Conservation (phyloP, 371 early-diverging fungal genomes). For the Chytridium lagenaria region DNA sequence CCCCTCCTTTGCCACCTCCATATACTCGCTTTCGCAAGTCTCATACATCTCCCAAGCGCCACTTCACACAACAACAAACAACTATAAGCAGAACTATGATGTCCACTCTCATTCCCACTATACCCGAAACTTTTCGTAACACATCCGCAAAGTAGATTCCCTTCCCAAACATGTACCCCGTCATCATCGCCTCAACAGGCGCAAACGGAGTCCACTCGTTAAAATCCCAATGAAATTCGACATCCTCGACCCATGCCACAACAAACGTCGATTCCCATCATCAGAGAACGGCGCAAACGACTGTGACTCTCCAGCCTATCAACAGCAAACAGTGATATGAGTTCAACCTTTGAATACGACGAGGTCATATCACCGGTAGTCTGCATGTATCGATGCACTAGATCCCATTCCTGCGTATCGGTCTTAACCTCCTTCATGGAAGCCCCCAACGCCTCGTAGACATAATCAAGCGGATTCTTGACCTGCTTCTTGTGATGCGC, state of each 20-base stretch:
- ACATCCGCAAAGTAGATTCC: conserved; percentile 67
- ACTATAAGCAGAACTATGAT: conserved; percentile 27
- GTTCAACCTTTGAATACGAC: conserved; percentile 48
- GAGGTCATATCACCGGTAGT: conserved; percentile 33
- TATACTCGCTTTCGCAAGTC: conserved; percentile 29
- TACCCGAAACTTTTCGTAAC: conserved; percentile 53
- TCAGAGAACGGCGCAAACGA: conserved; percentile 44
- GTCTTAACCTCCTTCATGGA: conserved; percentile 40
- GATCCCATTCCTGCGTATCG: conserved; percentile 38
- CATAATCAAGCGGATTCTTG: conserved; percentile 62
- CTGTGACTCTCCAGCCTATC: conserved; percentile 57
- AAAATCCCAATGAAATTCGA: conserved; percentile 63
- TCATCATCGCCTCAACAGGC: conserved; percentile 61
- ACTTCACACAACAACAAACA: conserved; percentile 65
- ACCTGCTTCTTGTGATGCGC: conserved; percentile 51
- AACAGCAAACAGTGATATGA: conserved; percentile 52
- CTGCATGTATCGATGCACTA: conserved; percentile 56
- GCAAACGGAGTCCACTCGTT: conserved; percentile 48
- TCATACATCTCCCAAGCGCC: conserved; percentile 58
- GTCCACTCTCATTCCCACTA: conserved; percentile 9
- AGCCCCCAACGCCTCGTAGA: conserved; percentile 53
- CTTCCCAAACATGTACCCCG: conserved; percentile 64
- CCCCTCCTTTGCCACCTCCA: conserved; percentile 38
- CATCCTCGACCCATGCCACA: conserved; percentile 64
- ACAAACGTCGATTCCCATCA: conserved; percentile 54